Conservation (phyloP, 1,139 yeast species). For the Blastobotrys elegans region DNA sequence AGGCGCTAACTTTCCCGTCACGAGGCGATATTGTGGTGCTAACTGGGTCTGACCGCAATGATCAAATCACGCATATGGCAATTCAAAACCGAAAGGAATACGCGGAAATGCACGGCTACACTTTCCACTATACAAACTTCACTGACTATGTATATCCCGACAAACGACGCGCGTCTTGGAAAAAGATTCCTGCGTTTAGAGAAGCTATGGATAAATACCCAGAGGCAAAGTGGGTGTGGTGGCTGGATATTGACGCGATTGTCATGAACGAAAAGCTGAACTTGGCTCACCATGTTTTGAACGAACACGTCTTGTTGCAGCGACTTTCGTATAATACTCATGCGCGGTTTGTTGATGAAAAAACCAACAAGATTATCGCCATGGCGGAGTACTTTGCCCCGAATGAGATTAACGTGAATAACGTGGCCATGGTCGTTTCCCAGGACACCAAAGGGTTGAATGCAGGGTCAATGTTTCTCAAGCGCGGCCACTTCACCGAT, state of each 20-base stretch:
- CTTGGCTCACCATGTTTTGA: constrained; percentile 29
- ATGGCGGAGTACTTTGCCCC: constrained; percentile 18
- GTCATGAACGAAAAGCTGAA: constrained; percentile 31
- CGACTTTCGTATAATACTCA: constrained; percentile 25
- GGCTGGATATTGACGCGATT: constrained; percentile 33
- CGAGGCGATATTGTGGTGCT: background rate
- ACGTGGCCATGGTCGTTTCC: constrained; percentile 25
- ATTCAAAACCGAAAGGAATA: constrained; percentile 32
- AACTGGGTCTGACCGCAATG: constrained; percentile 1
- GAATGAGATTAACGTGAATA: constrained; percentile 18
- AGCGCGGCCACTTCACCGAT: constrained; percentile 20
- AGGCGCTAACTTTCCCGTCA: background rate
- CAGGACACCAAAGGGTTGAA: constrained; percentile 33
- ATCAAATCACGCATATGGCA: constrained; percentile 20
- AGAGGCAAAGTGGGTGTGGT: constrained; percentile 35
- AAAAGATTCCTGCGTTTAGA: constrained; percentile 30
- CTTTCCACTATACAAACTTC: constrained; percentile 26
- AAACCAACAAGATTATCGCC: background rate
- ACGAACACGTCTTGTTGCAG: constrained; percentile 21
- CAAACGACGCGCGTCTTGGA: constrained; percentile 28
- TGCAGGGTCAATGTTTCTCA: constrained; percentile 35
- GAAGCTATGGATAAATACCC: constrained; percentile 29
- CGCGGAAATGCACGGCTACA: constrained; percentile 31
- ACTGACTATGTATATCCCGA: constrained; percentile 16
- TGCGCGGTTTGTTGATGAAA: constrained; percentile 16